These are phyloP conservation scores for Haematococcus lacustris DNA, from an alignment of 139 green algal genomes.

Conservation along the genomic window DNA sequence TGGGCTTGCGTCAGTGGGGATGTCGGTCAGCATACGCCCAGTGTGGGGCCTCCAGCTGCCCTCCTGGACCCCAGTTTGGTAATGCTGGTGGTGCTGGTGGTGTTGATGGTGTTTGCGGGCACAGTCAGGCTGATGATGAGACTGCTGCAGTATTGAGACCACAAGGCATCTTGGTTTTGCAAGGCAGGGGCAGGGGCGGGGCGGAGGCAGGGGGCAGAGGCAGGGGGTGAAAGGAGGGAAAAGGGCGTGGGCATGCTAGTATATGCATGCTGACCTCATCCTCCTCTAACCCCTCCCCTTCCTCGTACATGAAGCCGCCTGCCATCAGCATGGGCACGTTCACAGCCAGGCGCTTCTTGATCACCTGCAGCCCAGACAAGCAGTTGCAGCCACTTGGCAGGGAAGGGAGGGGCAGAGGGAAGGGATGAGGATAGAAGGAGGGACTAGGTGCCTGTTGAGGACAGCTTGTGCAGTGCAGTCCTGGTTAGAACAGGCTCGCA, in stretches of 20 bases:
- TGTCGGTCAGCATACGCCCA: neutral
- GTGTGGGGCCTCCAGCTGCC: neutral
- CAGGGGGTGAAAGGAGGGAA: neutral
- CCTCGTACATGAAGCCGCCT: conserved; percentile 72
- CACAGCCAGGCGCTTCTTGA: conserved; percentile 65
- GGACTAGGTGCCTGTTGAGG: no score
- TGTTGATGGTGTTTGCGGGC: no score
- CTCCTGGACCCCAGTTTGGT: neutral
- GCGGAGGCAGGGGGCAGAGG: neutral
- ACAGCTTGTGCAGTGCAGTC: no score
- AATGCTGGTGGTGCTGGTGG: no score
- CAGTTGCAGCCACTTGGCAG: no score
- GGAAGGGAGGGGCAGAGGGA: no score
- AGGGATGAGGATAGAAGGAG: no score
- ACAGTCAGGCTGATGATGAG: no score
- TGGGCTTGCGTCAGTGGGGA: neutral
- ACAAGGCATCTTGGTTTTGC: no score
- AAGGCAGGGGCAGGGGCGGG: neutral
- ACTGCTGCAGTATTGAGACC: no score
- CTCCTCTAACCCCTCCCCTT: conserved; percentile 75
- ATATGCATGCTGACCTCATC: conserved; percentile 54
- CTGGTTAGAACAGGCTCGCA: no score
- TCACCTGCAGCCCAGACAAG: no score
- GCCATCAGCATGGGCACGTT: conserved; percentile 29
- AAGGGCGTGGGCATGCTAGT: neutral